phyloP scores from a whole-genome alignment of 2,329 filamentous ascomycete species.

The Cladosporium sphaerospermum region DNA sequence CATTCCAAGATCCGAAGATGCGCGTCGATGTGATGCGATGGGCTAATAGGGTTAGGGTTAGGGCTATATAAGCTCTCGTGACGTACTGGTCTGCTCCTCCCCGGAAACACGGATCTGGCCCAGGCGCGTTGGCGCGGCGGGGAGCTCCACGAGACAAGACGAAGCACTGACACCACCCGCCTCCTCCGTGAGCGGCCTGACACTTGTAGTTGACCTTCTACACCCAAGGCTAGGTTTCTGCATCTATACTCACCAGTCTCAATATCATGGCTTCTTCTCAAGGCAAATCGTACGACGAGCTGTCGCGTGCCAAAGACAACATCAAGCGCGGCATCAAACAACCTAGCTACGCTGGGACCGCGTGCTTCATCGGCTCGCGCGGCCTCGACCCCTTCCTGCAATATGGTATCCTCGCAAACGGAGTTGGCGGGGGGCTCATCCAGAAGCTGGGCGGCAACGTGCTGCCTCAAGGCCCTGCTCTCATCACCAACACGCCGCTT shows the following conservation, averaged over 20 bases:
- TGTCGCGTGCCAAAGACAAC: conserved; percentile 15
- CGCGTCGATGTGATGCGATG: too few relatives aligned
- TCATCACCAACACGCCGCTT: conserved; percentile 36
- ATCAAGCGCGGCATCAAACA: conserved; percentile 38
- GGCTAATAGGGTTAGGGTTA: too few relatives aligned
- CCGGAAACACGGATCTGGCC: too few relatives aligned
- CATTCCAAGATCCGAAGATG: too few relatives aligned
- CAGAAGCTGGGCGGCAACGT: conserved; percentile 40
- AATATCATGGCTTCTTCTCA: conserved; percentile 11
- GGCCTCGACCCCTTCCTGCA: conserved; percentile 43
- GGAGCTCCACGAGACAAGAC: not conserved
- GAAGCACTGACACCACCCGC: not conserved
- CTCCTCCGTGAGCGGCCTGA: not conserved
- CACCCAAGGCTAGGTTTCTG: not conserved
- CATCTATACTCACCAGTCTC: not conserved
- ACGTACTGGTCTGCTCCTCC: too few relatives aligned
- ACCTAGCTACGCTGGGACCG: conserved; percentile 33
- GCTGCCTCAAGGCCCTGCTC: conserved; percentile 37
- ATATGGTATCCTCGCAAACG: conserved; percentile 44
- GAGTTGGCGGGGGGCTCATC: conserved; percentile 39
- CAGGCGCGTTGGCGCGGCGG: not conserved
- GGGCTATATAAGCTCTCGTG: too few relatives aligned
- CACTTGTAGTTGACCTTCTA: not conserved
- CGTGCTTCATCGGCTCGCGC: conserved; percentile 42
- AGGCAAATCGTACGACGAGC: conserved; percentile 2